Evolutionary conservation across 345 rosid genomes (phyloP), one percentile per base, ranked within the genome.

Genomic region (Eucalyptus dawsonii): DNA sequence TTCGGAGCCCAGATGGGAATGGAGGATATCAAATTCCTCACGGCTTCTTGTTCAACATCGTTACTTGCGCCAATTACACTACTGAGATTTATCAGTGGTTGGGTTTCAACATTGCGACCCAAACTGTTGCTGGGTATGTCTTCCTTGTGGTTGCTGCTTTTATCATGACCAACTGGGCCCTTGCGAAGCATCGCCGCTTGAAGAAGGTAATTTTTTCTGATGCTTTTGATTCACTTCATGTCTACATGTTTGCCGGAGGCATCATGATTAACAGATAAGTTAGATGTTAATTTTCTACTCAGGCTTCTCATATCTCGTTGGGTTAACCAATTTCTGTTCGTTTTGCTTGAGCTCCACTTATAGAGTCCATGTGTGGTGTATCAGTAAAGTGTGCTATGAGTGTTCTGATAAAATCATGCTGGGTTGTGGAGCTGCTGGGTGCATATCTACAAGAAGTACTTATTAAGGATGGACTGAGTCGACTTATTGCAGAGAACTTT

Each of bases 81-180:
- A 98, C 99, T 1, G 99, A 98, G 93, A 97, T 97, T 86, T 98
- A 98, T 91, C 99, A 98, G 91, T 98, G 99, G 99, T 60, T 98
- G 90, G 99, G 99, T 80, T 98, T 97, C 96, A 98, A 98, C 86
- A 93, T 96, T 42, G 99, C 99, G 2, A 98, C 99, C 5, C 99
- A 98, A 94, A 98, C 99, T 22, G 67, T 96, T 83, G 98, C 99
- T 3, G 99, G 99, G 88, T 98, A 96, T 31, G 86, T 97, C 86
- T 98, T 98, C 93, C 95, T 96, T 29, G 92, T 93, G 89, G 99
- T 97, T 87, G 99, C 99, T 1, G 37, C 98, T 90, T 25, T 85
- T 42, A 98, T 97, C 93, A 98, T 98, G 99, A 95, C 97, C 87
- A 98, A 97, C 44, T 98, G 99, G 99, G 99, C 99, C 88, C 97